Evolutionary conservation across 768 basidiomycete species (phyloP), one percentile per base, ranked within the genome.

Genomic region (Pisolithus marmoratus): DNA sequence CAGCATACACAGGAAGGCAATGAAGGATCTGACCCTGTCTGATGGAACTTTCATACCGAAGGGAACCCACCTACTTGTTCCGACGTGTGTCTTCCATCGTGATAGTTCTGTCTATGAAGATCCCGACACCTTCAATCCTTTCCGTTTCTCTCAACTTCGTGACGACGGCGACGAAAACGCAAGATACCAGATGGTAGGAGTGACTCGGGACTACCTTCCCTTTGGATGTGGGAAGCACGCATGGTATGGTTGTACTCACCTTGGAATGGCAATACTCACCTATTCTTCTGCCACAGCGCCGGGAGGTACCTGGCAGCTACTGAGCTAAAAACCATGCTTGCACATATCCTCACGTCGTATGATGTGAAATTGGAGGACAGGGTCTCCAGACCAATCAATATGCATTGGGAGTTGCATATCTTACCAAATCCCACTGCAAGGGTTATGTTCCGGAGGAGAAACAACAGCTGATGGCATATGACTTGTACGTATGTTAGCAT

Each of bases 111-210:
- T 54, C 5, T 75, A 77, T 43, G 54, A 67, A 1, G 61, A 73
- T 37, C 54, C 76, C 0, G 22, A 62, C 0, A 52, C 48, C 4
- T 76, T 83, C 54, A 69, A 79, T 38, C 74, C 74, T 0, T 80
- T 78, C 62, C 76, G 81, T 2, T 82, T 79, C 56, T 63, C 69
- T 0, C 59, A 68, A 12, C 63, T 71, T 56, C 56, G 66, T 41
- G 64, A 72, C 15, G 58, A 49, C 29, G 59, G 66, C 1, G 69
- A 56, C 2, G 72, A 74, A 24, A 55, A 47, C 8, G 53, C 44
- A 2, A 72, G 67, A 53, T 60, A 72, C 42, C 70, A 70, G 45
- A 67, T 71, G 40, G 65, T 66, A 20, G 67, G 70, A 17, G 70
- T 72, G 0, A 57, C 60, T 29, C 63, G 31, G 26, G 60, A 55